Conservation (phyloP, 2,329 filamentous ascomycete species). For the Xenosphaeropsis pyriputrescens region DNA sequence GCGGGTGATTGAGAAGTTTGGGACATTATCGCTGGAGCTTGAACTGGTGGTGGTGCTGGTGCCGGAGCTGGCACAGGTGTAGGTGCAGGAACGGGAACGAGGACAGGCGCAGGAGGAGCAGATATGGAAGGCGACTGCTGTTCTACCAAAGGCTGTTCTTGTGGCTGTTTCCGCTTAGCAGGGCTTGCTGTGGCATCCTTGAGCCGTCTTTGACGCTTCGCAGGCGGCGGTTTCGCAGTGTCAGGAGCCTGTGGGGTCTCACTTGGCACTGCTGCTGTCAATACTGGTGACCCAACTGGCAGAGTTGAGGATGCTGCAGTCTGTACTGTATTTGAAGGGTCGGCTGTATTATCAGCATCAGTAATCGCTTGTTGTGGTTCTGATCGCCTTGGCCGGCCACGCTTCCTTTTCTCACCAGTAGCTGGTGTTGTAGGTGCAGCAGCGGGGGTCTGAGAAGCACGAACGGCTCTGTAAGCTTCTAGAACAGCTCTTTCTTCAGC, state of each 20-base stretch:
- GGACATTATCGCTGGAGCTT: too few relatives aligned
- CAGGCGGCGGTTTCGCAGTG: conserved; percentile 13
- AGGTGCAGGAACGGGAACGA: neutral
- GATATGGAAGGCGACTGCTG: conserved; percentile 8
- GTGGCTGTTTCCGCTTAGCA: conserved; percentile 6
- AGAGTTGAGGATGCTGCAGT: neutral
- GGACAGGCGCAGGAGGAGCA: neutral
- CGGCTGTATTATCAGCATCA: neutral
- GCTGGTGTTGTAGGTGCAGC: neutral
- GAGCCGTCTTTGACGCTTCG: conserved; percentile 24
- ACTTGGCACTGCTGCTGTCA: too few relatives aligned
- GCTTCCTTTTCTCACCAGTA: conserved; percentile 2
- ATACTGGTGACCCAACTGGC: too few relatives aligned
- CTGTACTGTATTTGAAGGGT: neutral
- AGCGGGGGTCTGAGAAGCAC: conserved; percentile 7
- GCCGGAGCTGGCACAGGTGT: too few relatives aligned
- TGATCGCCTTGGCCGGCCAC: neutral
- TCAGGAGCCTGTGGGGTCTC: conserved; percentile 11
- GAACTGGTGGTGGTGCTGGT: neutral
- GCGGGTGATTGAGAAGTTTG: too few relatives aligned
- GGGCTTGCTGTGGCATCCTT: conserved; percentile 15
- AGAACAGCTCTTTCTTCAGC: conserved; percentile 18
- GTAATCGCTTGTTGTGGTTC: neutral
- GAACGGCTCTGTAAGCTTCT: conserved; percentile 15
- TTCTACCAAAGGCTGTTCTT: conserved; percentile 5